Base-by-base conservation (phyloP, 2,329 filamentous ascomycete species). In the Chaetomiaceae sp. region DNA sequence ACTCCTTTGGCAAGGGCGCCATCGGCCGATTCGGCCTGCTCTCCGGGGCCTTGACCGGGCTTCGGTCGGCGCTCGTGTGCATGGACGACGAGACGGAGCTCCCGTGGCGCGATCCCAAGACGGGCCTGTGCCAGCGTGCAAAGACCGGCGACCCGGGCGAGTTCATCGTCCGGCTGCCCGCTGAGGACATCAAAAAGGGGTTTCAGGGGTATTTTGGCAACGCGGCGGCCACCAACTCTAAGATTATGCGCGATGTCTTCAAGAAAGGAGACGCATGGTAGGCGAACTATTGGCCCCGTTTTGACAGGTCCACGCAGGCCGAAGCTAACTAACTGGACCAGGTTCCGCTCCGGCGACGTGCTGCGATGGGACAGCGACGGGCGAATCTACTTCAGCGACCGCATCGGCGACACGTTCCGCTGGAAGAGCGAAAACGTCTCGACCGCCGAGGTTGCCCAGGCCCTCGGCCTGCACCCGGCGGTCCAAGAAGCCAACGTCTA, bases 121-220 rank as follows among this genome's bases (percentile, higher is more conserved):
- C 87, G 0, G 85, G 86, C 0, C 74, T 88, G 50, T 91, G 87
- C 70, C 76, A 71, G 41, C 71, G 70, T 17, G 78, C 83, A 8
- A 70, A 71, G 1, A 64, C 69, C 0, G 83, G 83, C 31, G 77
- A 87, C 45, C 75, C 85, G 0, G 90, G 90, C 46, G 90, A 95
- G 69, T 70, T 93, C 53, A 70, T 95, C 46, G 86, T 82, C 65
- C 70, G 70, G 12, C 72, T 95, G 2, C 85, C 90, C 20, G 69
- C 82, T 0, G 68, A 74, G 0, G 78, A 90, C 58, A 78, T 85
- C 43, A 66, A 72, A 23, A 71, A 74, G 35, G 78, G 77, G 13
- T 95, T 89, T 71, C 86, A 90, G 63, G 90, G 90, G 2, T 95
- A 95, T 68, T 89, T 84, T 66, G 81, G 82, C 53, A 89, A 95